These are phyloP conservation scores for Xylaria sp. DNA, from an alignment of 2,329 filamentous ascomycete species.

Conservation along the genomic window DNA sequence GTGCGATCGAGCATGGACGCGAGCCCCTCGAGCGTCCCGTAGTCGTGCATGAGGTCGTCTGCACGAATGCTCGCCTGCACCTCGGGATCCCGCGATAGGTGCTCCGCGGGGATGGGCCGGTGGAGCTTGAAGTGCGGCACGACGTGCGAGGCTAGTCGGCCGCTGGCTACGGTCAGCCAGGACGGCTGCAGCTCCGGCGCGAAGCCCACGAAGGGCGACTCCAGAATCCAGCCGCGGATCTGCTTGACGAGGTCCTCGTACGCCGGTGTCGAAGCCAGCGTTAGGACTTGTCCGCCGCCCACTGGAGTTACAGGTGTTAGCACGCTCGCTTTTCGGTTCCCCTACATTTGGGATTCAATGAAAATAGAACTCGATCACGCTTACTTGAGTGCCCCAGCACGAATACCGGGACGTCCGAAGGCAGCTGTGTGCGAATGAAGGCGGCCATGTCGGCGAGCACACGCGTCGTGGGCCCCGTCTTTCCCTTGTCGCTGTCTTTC, in stretches of 20 bases:
- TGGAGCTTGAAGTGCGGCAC: slow-evolving; percentile 75
- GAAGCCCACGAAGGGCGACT: slow-evolving; percentile 83
- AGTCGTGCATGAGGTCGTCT: slow-evolving; percentile 82
- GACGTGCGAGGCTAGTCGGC: slow-evolving; percentile 74
- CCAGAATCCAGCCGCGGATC: slow-evolving; percentile 79
- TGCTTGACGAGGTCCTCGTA: slow-evolving; percentile 66
- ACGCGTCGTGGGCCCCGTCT: slow-evolving; percentile 76
- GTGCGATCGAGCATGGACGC: slow-evolving; percentile 82
- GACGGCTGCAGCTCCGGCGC: slow-evolving; percentile 72
- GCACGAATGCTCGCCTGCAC: slow-evolving; percentile 69
- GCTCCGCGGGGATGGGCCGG: slow-evolving; percentile 71
- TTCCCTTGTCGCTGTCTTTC: slow-evolving; percentile 71
- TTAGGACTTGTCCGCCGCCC: slow-evolving; percentile 83
- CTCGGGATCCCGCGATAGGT: slow-evolving; percentile 74
- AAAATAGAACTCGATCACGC: background rate
- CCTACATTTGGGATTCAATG: background rate
- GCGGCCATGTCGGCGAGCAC: slow-evolving; percentile 83
- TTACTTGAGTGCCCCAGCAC: slow-evolving; percentile 83
- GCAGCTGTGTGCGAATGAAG: slow-evolving; percentile 72
- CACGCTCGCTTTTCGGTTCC: background rate
- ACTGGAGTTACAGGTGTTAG: slow-evolving; percentile 52
- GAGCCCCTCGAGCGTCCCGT: slow-evolving; percentile 85
- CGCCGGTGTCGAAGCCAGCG: slow-evolving; percentile 62
- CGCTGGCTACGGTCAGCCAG: slow-evolving; percentile 70
- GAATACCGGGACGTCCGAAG: slow-evolving; percentile 72